Evolutionary conservation across 2,329 filamentous ascomycete species (phyloP), one percentile per base, ranked within the genome.

Genomic region (Chaetomium sp.): DNA sequence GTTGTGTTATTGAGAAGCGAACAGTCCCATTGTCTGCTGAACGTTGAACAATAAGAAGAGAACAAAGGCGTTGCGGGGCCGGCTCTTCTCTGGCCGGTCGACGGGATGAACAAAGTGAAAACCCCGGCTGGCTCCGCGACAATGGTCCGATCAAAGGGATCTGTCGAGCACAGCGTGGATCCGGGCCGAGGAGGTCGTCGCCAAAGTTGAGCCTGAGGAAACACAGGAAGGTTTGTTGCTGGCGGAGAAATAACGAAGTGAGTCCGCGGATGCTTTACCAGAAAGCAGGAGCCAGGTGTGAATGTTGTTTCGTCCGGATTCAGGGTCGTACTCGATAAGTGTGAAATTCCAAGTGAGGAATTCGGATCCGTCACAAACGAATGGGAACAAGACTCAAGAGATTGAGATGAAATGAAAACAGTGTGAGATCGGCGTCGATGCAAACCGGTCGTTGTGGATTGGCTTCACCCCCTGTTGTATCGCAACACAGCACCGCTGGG

Each of bases 11-110:
- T 55, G 45, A 47, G n/a, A 14, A 44, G 19, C 35, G 37, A 48
- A 56, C 55, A 60, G 51, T 56, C 55, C 55, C 49, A 59, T 61
- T 60, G 59, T 56, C 37, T 42, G 53, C 37, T 41, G 33, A 27
- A 58, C 54, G 53, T 35, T 41, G 33, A 27, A 58, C 54, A 57
- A 60, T 54, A 48, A 33, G 36, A 9, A 27, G 44, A 12, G 12
- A 50, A 45, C 38, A 49, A 58, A 42, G 45, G 35, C 43, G 27
- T 14, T 37, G 12, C 40, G 14, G 37, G 12, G 33, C 50, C 53
- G 54, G 37, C 45, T 35, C 53, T 58, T 52, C 9, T 47, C 36
- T 48, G 45, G 38, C 27, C 36, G 27, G 19, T 27, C 19, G 19
- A 27, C 19, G 19, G 19, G 19, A 27, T 27, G 19, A 27, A 27